Evolutionary conservation across 345 rosid genomes (phyloP).

Genomic region (Corymbia maculata): DNA sequence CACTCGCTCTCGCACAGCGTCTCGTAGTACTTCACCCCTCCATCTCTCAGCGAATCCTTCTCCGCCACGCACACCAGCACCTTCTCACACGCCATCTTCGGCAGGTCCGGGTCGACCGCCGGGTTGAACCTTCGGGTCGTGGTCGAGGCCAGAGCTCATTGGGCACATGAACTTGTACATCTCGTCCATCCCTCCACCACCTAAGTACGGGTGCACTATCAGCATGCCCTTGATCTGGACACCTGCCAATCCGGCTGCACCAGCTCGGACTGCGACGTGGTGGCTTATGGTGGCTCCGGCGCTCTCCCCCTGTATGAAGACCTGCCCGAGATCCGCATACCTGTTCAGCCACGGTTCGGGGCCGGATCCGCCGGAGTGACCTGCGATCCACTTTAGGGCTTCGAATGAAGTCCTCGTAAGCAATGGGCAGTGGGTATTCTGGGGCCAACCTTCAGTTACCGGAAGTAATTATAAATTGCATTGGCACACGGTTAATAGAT

Average conservation of each 20-base stretch:
- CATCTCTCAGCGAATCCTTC: slow-evolving; percentile 15
- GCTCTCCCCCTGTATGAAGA: slow-evolving; percentile 46
- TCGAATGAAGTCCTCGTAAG: slow-evolving; percentile 48
- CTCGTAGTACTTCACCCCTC: slow-evolving; percentile 20
- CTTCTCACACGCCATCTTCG: slow-evolving; percentile 10
- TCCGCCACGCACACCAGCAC: slow-evolving; percentile 36
- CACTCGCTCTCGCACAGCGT: slow-evolving; percentile 12
- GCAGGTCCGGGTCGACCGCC: slow-evolving; percentile 17
- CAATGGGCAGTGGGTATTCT: slow-evolving; percentile 44
- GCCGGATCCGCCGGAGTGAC: slow-evolving; percentile 25
- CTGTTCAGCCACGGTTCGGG: slow-evolving; percentile 37
- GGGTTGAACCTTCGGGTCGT: slow-evolving; percentile 26
- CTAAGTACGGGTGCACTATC: slow-evolving; percentile 39
- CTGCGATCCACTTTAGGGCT: slow-evolving; percentile 35
- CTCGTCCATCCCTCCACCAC: slow-evolving; percentile 16
- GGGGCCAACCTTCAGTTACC: slow-evolving; percentile 35
- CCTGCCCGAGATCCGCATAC: slow-evolving; percentile 23
- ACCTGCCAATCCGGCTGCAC: slow-evolving; percentile 1
- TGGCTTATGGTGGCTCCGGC: slow-evolving; percentile 59
- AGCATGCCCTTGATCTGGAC: slow-evolving; percentile 17
- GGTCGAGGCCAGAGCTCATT: slow-evolving; percentile 5
- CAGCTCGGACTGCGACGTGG: slow-evolving; percentile 20
- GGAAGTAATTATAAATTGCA: background rate
- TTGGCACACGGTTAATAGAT: background rate
- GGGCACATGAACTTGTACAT: slow-evolving; percentile 18